Conservation (phyloP, 352 stramenopile genomes). For the Thraustochytrium sp. region DNA sequence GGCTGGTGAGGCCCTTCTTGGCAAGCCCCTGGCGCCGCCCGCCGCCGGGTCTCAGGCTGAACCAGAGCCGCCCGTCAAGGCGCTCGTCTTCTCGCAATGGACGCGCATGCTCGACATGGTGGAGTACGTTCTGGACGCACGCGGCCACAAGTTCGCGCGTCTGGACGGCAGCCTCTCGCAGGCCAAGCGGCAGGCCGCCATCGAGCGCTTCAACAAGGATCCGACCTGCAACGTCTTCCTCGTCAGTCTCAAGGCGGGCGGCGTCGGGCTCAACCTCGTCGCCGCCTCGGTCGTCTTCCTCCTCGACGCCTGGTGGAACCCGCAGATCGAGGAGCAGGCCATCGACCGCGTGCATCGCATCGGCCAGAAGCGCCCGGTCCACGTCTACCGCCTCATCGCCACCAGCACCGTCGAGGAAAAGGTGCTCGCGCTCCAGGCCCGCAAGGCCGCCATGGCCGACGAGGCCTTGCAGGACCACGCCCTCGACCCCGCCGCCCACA, state of each 20-base stretch:
- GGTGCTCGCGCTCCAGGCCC: constrained; percentile 77
- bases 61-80: constrained; percentile 55
- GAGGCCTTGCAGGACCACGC: constrained; percentile 8
- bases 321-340: constrained; percentile 83
- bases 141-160: neutral
- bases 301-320: constrained; percentile 61
- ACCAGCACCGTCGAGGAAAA: constrained; percentile 81
- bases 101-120: constrained; percentile 65
- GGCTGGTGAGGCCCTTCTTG: neutral
- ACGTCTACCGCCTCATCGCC: constrained; percentile 79
- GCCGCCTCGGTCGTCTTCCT: constrained; percentile 77
- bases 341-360: constrained; percentile 83
- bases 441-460: constrained; percentile 70
- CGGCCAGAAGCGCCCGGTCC: constrained; percentile 70
- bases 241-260: constrained; percentile 77
- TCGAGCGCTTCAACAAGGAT: constrained; percentile 63
- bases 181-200: constrained; percentile 62
- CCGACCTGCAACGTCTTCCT: constrained; percentile 64
- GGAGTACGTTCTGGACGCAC: neutral
- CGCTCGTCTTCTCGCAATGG: constrained; percentile 81
- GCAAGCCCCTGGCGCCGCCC: neutral
- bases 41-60: too few relatives aligned
- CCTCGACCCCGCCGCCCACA: neutral
- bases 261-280: constrained; percentile 81
- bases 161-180: constrained; percentile 70